Evolutionary conservation across 225 moss, liverwort and hornwort genomes (phyloP), one percentile per base, ranked within the genome.

Genomic region (Pleurozium schreberi): DNA sequence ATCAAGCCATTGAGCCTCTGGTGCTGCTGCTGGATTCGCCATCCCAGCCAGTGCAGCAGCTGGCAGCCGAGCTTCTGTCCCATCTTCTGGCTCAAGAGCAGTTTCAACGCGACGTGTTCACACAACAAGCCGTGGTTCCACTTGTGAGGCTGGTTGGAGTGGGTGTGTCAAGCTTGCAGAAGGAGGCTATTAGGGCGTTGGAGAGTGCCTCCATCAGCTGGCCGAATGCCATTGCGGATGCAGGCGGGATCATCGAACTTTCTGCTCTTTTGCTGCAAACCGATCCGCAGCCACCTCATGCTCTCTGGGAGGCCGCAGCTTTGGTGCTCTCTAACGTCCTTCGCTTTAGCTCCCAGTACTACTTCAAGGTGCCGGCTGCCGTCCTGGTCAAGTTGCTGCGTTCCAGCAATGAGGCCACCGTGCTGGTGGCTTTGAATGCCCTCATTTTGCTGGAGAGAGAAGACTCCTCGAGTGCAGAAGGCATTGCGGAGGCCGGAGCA

Each of bases 141-240:
- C 96, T 99, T 53, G 97, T 99, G 61, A 92, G 96, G 49, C 92
- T 97, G 20, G 96, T 97, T 27, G 96, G 97, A 82, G 92, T 95
- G 65, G 99, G 99, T 71, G 95, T 93, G 75, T 96, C 96, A 19
- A 97, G 93, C 91, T 91, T 99, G 86, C 97, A 97, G 67, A 99
- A 99, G 84, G 99, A 99, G 90, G 96, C 97, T 17, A 95, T 99
- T 28, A 93, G 95, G 84, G 99, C 99, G 43, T 80, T 99, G 77
- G 99, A 99, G 91, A 97, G 96, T 84, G 97, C 97, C 19, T 99
- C 99, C 49, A 95, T 96, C 89, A 99, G 99, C 83, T 99, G 99
- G 99, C 99, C 99, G 11, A 99, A 99, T 87, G 99, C 99, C 63
- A 96, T 99, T 75, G 96, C 95, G 12, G 99, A 99, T 92, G 99